Base-by-base conservation (phyloP, 371 early-diverging fungal species). In the Dichotomocladium elegans region DNA sequence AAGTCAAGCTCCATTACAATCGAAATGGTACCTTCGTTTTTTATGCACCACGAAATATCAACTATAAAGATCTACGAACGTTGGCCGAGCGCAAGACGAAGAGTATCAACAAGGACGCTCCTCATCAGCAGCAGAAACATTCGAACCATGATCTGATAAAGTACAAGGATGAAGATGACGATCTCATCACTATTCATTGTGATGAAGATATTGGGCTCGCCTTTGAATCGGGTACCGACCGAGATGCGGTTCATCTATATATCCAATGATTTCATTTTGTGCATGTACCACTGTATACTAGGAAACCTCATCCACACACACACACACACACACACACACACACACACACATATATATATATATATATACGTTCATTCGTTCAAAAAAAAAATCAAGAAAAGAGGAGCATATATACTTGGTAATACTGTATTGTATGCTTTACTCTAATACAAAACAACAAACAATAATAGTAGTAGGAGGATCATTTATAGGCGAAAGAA, bases 141-240 rank as follows among this genome's bases (percentile, higher is more conserved):
- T n/a, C n/a, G n/a, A n/a, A n/a, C n/a, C n/a, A n/a, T n/a, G 55
- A 73, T 19, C 47, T 66, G 35, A 25, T 93, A 47, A 79, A 85
- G 53, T 94, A 91, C 65, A 79, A 77, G 58, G 93, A 94, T 60
- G 92, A 92, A 60, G 93, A 92, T 50, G 88, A 89, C 24, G 92
- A 94, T 60, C 77, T 82, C 49, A 80, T 92, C 22, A 81, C 79
- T 30, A 81, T 94, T 48, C 79, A 81, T 44, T 78, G 77, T 17
- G 89, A 92, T 55, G 92, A 90, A 29, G 95, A 94, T 56, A 85
- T 94, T 15, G 77, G 71, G 33, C 58, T 92, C 79, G 91, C 92
- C 6, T 88, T 92, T 73, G 91, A 90, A 58, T 48, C 49, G 10
- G 49, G 37, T 21, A 9, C 47, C 68, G 76, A 27, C 74, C 78